Percentiles rank a stretch among this genome's conserved stretches.
phyloP scores from a whole-genome alignment of 2,329 filamentous ascomycete species.

The Cercospora sp. region DNA sequence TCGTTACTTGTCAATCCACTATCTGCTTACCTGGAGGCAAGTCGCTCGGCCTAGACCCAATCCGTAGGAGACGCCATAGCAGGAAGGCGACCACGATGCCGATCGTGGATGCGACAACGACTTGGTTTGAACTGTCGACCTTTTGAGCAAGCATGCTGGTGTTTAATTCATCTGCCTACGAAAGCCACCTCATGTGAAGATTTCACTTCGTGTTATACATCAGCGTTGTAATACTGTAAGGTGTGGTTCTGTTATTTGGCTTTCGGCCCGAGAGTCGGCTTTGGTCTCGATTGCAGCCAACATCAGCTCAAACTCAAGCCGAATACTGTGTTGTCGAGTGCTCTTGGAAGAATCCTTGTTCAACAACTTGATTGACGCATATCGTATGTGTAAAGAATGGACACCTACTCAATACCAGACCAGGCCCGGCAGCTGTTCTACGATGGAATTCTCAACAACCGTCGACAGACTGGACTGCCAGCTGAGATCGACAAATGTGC shows the following conservation, averaged over 20 bases:
- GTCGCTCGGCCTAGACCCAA: neutral
- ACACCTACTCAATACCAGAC: neutral
- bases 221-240: neutral
- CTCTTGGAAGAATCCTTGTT: neutral
- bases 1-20: neutral
- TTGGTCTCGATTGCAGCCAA: neutral
- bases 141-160: neutral
- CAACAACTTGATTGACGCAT: neutral
- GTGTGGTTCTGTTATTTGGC: neutral
- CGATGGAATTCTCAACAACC: neutral
- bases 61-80: neutral
- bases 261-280: neutral
- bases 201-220: neutral
- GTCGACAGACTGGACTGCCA: constrained; percentile 41
- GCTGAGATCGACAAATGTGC: constrained; percentile 34
- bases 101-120: neutral
- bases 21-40: neutral
- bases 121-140: neutral
- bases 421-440: neutral
- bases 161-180: neutral
- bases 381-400: neutral
- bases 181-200: neutral
- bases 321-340: neutral
- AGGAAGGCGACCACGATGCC: neutral
- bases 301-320: neutral